Evolutionary conservation across 2,329 filamentous ascomycete genomes (phyloP), one percentile per base, ranked within the genome.

Genomic region (Cadophora malorum): DNA sequence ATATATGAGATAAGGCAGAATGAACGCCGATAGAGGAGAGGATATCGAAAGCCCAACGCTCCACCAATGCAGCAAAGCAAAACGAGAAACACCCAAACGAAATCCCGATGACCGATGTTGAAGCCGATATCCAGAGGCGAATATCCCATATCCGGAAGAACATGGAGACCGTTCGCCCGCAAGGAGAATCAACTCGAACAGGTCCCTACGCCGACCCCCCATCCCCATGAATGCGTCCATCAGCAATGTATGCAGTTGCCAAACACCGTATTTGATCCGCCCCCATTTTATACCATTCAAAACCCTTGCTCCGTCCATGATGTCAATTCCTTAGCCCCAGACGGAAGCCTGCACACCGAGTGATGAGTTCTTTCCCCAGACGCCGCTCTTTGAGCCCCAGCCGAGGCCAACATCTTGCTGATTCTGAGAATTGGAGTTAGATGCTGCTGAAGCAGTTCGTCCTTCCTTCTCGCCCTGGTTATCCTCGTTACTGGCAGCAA

Each of bases 301-400:
- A 28, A 23, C 50, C 62, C 60, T 31, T 61, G 47, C 63, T 65
- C 61, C 67, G 10, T 21, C 59, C 10, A 35, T 38, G 33, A 38
- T 14, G 53, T 61, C 31, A 63, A 35, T n/a, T 55, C 16, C 47
- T 67, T 90, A 97, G 75, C 94, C 94, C 94, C 94, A 98, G 74
- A 97, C 95, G 72, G 93, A 96, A 72, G 94, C 94, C 79, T 96
- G 93, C 70, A 94, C 91, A 72, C 94, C 92, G 70, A 96, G 88
- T 72, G 90, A 92, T 72, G 90, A 92, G 76, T 92, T 93, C 76
- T 90, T 90, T 68, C 93, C 92, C 94, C 94, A 97, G 56, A 95
- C 92, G 49, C 90, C 91, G 72, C 90, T 74, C 72, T 78, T 90
- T 73, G 91, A 91, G 65, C 91, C 90, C 94, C 94, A 97, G 69